A percentile compares a stretch with the other conserved stretches of the same genome.
These are phyloP conservation scores for Cutaneotrichosporon cavernicola DNA, from an alignment of 1,284 basidiomycete genomes.

Conservation along the genomic window DNA sequence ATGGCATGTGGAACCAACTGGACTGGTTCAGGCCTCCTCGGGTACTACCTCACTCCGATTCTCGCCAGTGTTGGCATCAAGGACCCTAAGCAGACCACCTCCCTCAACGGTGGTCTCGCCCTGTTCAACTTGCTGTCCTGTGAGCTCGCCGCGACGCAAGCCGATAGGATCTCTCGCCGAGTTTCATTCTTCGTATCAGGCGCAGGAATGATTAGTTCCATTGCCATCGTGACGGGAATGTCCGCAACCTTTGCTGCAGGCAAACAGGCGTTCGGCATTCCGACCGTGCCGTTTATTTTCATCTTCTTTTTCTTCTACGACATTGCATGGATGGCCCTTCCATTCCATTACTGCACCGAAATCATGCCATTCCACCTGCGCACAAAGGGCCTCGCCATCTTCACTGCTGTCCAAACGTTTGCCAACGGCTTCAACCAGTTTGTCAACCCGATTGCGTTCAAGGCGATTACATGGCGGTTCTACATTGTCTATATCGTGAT, in stretches of 20 bases:
- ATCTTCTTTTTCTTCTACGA: conserved; percentile 28
- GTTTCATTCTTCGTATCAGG: conserved; percentile 15
- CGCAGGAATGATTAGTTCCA: conserved; percentile 12
- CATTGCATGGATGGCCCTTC: conserved; percentile 33
- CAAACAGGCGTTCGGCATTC: conserved; percentile 5
- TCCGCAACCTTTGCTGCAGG: conserved; percentile 9
- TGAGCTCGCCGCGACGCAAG: background rate
- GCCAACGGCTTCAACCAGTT: conserved; percentile 14
- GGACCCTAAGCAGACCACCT: conserved; percentile 11
- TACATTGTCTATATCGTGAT: conserved; percentile 22
- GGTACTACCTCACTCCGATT: conserved; percentile 18
- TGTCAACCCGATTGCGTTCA: conserved; percentile 16
- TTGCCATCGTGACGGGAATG: conserved; percentile 11
- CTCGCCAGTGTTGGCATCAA: conserved; percentile 25
- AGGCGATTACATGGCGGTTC: conserved; percentile 12
- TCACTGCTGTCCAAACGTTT: conserved; percentile 8
- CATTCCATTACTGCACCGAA: conserved; percentile 59
- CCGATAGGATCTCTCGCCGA: conserved; percentile 2
- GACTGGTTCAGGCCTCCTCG: conserved; percentile 17
- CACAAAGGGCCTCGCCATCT: conserved; percentile 32
- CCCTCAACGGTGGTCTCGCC: conserved; percentile 24
- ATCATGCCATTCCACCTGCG: conserved; percentile 32
- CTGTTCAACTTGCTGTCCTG: conserved; percentile 19
- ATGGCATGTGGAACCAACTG: conserved; percentile 52
- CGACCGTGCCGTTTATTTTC: conserved; percentile 19